These are phyloP conservation scores for Scutellaria galericulata DNA, from an alignment of 257 asterid species.

Conservation along the genomic window DNA sequence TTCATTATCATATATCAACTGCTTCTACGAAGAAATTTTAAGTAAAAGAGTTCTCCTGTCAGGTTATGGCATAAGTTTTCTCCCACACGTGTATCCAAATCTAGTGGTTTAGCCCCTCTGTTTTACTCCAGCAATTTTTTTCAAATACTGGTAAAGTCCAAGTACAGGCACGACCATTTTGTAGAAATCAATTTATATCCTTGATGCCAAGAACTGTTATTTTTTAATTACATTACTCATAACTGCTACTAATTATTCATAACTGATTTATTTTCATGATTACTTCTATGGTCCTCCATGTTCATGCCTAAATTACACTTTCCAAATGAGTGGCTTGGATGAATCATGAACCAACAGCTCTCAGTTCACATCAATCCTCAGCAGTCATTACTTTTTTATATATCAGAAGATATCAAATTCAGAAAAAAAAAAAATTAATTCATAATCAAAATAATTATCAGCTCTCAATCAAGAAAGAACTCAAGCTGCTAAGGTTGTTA, in stretches of 20 bases:
- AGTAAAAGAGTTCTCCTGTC: neutral
- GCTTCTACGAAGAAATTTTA: neutral
- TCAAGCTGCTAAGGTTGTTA: conserved; percentile 20
- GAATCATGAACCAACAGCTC: neutral
- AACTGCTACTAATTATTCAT: conserved; percentile 3
- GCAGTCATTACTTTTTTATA: neutral
- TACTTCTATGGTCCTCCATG: conserved; percentile 5
- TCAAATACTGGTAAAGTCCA: neutral
- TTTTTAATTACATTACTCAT: neutral
- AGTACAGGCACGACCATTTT: neutral
- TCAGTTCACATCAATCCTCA: neutral
- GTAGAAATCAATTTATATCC: neutral
- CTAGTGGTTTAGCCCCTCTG: neutral
- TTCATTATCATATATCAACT: neutral
- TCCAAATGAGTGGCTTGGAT: neutral
- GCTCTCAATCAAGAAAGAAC: conserved; percentile 2
- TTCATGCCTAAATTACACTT: neutral
- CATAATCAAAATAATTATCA: conserved; percentile 15
- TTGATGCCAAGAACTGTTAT: neutral
- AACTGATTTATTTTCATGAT: neutral
- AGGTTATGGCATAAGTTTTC: neutral
- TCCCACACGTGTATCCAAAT: neutral
- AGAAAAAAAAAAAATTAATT: neutral
- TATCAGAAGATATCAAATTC: conserved; percentile 5
- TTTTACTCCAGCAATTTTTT: neutral